Conservation (phyloP, 768 basidiomycete species). For the Arthromyces matolae region DNA sequence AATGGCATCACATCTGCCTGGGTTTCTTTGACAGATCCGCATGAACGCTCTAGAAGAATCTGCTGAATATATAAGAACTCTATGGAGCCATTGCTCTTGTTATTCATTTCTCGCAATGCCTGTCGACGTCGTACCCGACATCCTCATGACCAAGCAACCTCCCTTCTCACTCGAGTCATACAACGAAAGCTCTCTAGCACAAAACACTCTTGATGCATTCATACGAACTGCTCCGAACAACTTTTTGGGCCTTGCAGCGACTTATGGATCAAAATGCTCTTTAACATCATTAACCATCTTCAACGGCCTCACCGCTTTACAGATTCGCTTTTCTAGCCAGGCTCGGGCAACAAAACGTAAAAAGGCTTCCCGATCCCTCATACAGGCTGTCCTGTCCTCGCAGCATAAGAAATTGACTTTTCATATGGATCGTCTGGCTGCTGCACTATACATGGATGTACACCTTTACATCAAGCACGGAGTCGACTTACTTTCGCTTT, state of each 20-base stretch:
- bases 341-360: constrained; percentile 2
- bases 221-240: constrained; percentile 21
- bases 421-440: constrained; percentile 41
- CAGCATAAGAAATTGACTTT: constrained; percentile 35
- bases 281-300: constrained; percentile 39
- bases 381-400: constrained; percentile 32
- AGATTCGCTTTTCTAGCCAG: constrained; percentile 27
- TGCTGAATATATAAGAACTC: too few relatives aligned
- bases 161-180: constrained; percentile 26
- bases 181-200: constrained; percentile 24
- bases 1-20: background rate
- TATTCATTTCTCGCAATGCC: too few relatives aligned
- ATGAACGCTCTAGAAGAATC: too few relatives aligned
- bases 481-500: constrained; percentile 39
- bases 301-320: constrained; percentile 29
- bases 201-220: constrained; percentile 24
- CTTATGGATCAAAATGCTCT: constrained; percentile 31
- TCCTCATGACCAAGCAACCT: constrained; percentile 26
- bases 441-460: constrained; percentile 37
- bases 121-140: constrained; percentile 28
- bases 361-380: constrained; percentile 9
- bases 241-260: constrained; percentile 40
- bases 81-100: too few relatives aligned
- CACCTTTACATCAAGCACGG: constrained; percentile 30
- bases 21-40: too few relatives aligned